Evolutionary conservation across 2,329 filamentous ascomycete species (phyloP), one percentile per base, ranked within the genome.

Genomic region (Clonostachys chloroleuca): DNA sequence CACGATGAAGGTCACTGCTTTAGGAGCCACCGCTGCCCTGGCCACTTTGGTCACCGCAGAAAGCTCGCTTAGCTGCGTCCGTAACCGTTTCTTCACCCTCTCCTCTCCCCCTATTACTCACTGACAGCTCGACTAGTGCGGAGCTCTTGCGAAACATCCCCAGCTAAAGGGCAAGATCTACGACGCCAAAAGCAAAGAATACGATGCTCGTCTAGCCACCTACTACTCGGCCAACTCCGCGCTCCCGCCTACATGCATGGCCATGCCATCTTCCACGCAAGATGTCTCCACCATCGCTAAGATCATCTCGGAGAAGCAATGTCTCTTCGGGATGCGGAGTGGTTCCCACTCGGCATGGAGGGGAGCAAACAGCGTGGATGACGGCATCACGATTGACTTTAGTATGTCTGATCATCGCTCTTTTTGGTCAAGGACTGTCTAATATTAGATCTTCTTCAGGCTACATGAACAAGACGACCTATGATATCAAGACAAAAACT

Each of bases 141-240:
- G 49, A 20, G 52, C 52, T 8, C 47, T 62, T 3, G 48, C 53
- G 5, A 48, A 47, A 24, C 18, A 55, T 5, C 17, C 36, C 13
- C 35, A 40, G 44, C 48, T 50, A 18, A 34, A 46, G 20, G 56
- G 53, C 36, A 61, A 60, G 20, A 56, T 62, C 5, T 54, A 51
- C 7, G 24, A 47, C 2, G 50, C 56, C 9, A 48, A 52, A 5
- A 53, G 46, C 33, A 35, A 44, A 8, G 37, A 47, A 12, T 63
- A 63, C 43, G 49, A 52, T 12, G 45, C 45, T 2, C 58, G 58
- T 6, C 40, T 63, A 5, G 33, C 51, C 40, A 49, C 56, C 1
- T 63, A 63, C 48, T 62, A 62, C 50, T 63, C 60, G 1, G 59
- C 58, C 51, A 63, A 62, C 36, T 58, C 60, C 5, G 59, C 60